Evolutionary conservation across 2,329 filamentous ascomycete species (phyloP).

Genomic region (Teratosphaeriaceae sp.): DNA sequence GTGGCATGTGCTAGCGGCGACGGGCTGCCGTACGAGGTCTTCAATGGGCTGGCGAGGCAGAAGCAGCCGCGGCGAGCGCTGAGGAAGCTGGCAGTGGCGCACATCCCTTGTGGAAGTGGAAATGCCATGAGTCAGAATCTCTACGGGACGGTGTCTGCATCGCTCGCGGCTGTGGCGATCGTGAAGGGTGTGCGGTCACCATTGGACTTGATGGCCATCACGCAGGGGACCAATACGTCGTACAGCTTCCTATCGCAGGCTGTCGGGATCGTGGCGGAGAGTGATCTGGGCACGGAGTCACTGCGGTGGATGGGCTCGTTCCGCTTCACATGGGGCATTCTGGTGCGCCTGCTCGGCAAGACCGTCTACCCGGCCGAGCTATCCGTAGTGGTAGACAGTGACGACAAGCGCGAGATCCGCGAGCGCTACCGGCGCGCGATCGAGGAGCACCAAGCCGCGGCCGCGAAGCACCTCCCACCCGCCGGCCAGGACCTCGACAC

Average conservation of each 20-base stretch:
- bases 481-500: slow-evolving; percentile 11
- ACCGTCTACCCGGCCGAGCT: slow-evolving; percentile 84
- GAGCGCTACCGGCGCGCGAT: slow-evolving; percentile 55
- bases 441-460: slow-evolving; percentile 21
- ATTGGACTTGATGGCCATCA: slow-evolving; percentile 80
- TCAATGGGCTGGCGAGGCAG: slow-evolving; percentile 81
- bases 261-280: slow-evolving; percentile 83
- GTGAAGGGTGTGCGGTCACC: slow-evolving; percentile 83
- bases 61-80: slow-evolving; percentile 66
- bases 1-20: slow-evolving; percentile 88
- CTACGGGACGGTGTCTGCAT: slow-evolving; percentile 70
- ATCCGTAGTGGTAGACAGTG: slow-evolving; percentile 74
- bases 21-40: slow-evolving; percentile 85
- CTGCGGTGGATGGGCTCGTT: slow-evolving; percentile 86
- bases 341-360: slow-evolving; percentile 68
- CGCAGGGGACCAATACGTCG: slow-evolving; percentile 66
- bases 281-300: slow-evolving; percentile 82
- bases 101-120: slow-evolving; percentile 87
- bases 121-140: slow-evolving; percentile 92
- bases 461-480: slow-evolving; percentile 16
- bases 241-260: slow-evolving; percentile 89
- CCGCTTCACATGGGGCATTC: slow-evolving; percentile 78
- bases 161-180: slow-evolving; percentile 70
- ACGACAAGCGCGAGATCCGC: slow-evolving; percentile 66
- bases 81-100: slow-evolving; percentile 69